Percentiles rank a stretch among this genome's conserved stretches.
Conservation (phyloP, 768 basidiomycete genomes). For the Tephrocybe sp. region DNA sequence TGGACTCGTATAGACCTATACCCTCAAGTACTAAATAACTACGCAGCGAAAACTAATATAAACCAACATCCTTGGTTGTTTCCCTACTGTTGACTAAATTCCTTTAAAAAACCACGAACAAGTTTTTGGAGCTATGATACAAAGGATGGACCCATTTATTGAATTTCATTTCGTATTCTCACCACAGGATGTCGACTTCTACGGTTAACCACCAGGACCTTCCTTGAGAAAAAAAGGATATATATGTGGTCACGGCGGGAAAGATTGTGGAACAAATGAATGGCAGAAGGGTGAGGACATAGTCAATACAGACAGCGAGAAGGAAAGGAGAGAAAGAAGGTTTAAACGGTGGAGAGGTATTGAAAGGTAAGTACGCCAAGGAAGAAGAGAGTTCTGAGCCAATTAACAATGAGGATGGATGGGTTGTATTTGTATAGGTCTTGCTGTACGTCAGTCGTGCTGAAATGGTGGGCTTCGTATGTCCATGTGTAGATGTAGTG, state of each 20-base stretch:
- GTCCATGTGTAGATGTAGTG: slow-evolving; percentile 19
- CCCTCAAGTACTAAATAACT: slow-evolving; percentile 2
- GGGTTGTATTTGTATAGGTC: slow-evolving; percentile 17
- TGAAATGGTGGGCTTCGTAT: slow-evolving; percentile 11
- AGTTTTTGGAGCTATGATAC: slow-evolving; percentile 11
- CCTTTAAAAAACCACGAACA: too few species aligned
- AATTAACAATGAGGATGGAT: slow-evolving; percentile 16
- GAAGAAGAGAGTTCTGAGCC: slow-evolving; percentile 9
- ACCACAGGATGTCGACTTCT: slow-evolving; percentile 13
- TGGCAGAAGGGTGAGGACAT: slow-evolving; percentile 1
- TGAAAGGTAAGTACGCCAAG: slow-evolving; percentile 15
- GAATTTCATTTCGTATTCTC: slow-evolving; percentile 14
- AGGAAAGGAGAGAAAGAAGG: neutral
- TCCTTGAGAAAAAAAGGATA: slow-evolving; percentile 9
- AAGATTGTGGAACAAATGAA: slow-evolving; percentile 10
- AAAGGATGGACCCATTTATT: slow-evolving; percentile 15
- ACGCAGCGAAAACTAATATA: neutral
- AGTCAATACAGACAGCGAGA: slow-evolving; percentile 12
- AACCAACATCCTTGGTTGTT: neutral
- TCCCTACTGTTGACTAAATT: too few species aligned
- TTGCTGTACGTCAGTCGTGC: slow-evolving; percentile 18
- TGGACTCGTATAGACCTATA: slow-evolving; percentile 4
- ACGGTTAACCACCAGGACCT: slow-evolving; percentile 7
- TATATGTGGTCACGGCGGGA: slow-evolving; percentile 2
- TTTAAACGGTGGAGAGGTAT: slow-evolving; percentile 14